Evolutionary conservation across 495 filamentous ascomycete species (phyloP).

Genomic region (Aspergillus saccharolyticus): DNA sequence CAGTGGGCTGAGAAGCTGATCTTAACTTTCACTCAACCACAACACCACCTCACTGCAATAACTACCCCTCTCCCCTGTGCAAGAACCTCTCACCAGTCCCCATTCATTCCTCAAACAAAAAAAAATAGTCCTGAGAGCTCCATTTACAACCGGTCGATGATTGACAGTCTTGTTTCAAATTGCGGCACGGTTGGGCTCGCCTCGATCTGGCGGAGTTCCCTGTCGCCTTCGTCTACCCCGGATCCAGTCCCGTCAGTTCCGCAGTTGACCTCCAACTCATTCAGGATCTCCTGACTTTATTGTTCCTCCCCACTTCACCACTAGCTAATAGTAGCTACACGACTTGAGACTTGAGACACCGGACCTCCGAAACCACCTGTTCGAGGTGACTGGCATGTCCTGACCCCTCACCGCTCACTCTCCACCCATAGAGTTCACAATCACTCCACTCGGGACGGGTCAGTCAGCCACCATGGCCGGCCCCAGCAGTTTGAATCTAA

Average conservation of each 20-base stretch:
- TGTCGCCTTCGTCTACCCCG: constrained; percentile 11
- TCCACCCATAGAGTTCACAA: background rate
- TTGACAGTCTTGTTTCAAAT: constrained; percentile 11
- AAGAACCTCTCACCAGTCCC: too few species aligned
- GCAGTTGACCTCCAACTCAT: background rate
- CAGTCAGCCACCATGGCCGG: constrained; percentile 17
- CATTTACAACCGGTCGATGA: constrained; percentile 8
- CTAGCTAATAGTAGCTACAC: background rate
- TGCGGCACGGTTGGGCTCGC: constrained; percentile 4
- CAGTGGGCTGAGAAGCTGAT: too few species aligned
- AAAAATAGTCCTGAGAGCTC: background rate
- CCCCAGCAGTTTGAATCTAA: constrained; percentile 12
- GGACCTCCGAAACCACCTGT: background rate
- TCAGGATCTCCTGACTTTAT: background rate
- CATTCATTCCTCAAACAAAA: too few species aligned
- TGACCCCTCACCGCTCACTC: background rate
- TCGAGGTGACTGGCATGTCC: background rate
- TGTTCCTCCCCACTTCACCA: background rate
- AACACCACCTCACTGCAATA: too few species aligned
- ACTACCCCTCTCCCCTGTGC: too few species aligned
- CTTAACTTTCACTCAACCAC: too few species aligned
- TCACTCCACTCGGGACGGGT: constrained; percentile 8
- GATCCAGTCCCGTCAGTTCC: constrained; percentile 12
- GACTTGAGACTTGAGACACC: constrained; percentile 4
- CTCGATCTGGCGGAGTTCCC: constrained; percentile 15